Conservation (phyloP, 371 early-diverging fungal species). For the Polyrhizophydium stewartii region DNA sequence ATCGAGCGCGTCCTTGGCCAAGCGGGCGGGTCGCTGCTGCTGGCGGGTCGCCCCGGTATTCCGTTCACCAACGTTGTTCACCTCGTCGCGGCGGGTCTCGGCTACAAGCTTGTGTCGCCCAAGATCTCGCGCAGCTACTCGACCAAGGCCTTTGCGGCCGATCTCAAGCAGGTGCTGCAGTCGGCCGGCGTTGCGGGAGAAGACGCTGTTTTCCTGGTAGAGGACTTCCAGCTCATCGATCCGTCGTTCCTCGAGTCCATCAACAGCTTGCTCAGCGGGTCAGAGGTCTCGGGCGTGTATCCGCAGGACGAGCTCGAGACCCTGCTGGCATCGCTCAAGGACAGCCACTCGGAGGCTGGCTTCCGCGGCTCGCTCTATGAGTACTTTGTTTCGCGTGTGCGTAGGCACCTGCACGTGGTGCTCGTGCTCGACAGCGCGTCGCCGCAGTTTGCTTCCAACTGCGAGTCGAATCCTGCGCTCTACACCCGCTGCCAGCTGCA, state of each 20-base stretch:
- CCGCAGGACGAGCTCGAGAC: conserved; percentile 43
- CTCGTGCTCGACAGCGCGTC: conserved; percentile 36
- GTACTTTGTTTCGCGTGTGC: conserved; percentile 36
- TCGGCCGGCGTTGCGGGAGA: conserved; percentile 29
- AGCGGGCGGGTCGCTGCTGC: conserved; percentile 39
- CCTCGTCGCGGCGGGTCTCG: conserved; percentile 32
- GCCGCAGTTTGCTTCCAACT: conserved; percentile 24
- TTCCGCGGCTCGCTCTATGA: conserved; percentile 44
- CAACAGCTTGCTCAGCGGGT: conserved; percentile 44
- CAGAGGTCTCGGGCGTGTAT: conserved; percentile 45
- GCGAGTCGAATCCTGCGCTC: conserved; percentile 49
- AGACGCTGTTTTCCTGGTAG: conserved; percentile 33
- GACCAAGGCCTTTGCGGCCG: conserved; percentile 31
- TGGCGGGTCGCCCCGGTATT: conserved; percentile 47
- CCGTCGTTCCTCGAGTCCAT: conserved; percentile 35
- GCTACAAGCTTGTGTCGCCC: conserved; percentile 27
- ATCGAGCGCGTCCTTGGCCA: conserved; percentile 41
- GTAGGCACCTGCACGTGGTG: conserved; percentile 39
- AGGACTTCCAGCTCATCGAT: conserved; percentile 44
- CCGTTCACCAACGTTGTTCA: conserved; percentile 24
- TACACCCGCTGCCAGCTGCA: conserved; percentile 37
- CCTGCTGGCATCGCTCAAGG: conserved; percentile 27
- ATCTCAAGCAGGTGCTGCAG: conserved; percentile 42
- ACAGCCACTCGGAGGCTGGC: conserved; percentile 39
- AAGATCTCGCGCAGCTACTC: conserved; percentile 26